Conservation (phyloP, 257 asterid species). For the Buddleja alternifolia region DNA sequence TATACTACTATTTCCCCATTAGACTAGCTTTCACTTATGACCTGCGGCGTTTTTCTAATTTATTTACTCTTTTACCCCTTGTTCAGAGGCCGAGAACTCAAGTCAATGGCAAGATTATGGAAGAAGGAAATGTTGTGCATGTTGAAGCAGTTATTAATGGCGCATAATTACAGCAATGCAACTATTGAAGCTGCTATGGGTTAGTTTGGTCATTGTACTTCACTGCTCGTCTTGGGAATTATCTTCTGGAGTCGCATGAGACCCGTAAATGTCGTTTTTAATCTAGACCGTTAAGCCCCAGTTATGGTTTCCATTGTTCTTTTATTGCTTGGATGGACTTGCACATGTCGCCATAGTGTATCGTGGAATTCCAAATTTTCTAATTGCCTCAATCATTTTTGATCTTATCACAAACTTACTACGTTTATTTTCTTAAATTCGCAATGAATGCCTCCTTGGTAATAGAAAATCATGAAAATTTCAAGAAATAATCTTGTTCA, state of each 20-base stretch:
- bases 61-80: background rate
- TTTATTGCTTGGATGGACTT: constrained; percentile 5
- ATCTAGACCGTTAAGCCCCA: constrained; percentile 26
- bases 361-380: constrained; percentile 26
- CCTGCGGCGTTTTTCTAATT: constrained; percentile 14
- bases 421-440: background rate
- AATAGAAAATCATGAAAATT: no score
- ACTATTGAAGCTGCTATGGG: constrained; percentile 15
- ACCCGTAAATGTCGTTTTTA: constrained; percentile 19
- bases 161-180: constrained; percentile 24
- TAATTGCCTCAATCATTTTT: constrained; percentile 10
- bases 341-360: constrained; percentile 33
- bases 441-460: no score
- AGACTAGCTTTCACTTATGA: no score
- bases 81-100: constrained; percentile 59
- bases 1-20: no score
- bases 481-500: no score
- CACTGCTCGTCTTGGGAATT: background rate
- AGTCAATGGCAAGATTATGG: constrained; percentile 50
- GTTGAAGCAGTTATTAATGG: constrained; percentile 44
- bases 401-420: background rate
- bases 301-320: constrained; percentile 25
- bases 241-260: background rate
- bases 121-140: constrained; percentile 45
- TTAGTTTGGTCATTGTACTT: constrained; percentile 6